Base-by-base conservation (phyloP, 2,329 filamentous ascomycete genomes). In the Polytolypa hystricis region DNA sequence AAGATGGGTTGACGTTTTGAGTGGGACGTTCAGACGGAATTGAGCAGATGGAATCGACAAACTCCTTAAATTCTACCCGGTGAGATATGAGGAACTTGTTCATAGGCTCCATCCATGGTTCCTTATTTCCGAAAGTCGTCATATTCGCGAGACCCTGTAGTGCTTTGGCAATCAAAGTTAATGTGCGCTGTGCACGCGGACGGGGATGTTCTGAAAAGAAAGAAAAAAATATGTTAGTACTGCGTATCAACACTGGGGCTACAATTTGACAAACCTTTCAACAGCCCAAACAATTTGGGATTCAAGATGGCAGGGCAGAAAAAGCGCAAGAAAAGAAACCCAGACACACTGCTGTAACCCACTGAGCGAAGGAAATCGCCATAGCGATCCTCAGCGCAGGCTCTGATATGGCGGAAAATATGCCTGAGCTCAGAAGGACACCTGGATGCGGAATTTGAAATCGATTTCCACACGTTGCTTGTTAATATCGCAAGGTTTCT, bases 41-140 rank as follows among this genome's bases (percentile, higher is more conserved):
- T 6, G 80, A 76, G 63, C 89, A 95, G 31, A 95, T 75, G 19
- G 77, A 71, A 54, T 96, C 87, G 42, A 95, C 81, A 49, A 87
- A 95, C 31, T 79, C 73, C 56, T 87, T 93, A 59, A 95, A 85
- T 26, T 82, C 74, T 48, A 80, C 72, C 14, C 86, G 76, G 51
- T 93, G 80, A 1, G 75, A 69, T 6, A 70, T 71, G 31, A 96
- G 65, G 50, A 95, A 95, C 29, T 74, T 74, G 54, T 95, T 96
- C 89, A 96, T 96, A 0, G 86, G 86, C 61, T 94, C 87, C 87
- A 96, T 95, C 85, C 86, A 96, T n/a, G 81, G 78, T 58, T 96
- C 89, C 55, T 94, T 93, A 53, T 83, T 87, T 27, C 89, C 89
- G 54, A 95, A 95, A 0, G 77, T 85, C 2, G 84, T 84, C 61